Conservation (phyloP, 768 basidiomycete species). For the Fomitopsis pulvina region DNA sequence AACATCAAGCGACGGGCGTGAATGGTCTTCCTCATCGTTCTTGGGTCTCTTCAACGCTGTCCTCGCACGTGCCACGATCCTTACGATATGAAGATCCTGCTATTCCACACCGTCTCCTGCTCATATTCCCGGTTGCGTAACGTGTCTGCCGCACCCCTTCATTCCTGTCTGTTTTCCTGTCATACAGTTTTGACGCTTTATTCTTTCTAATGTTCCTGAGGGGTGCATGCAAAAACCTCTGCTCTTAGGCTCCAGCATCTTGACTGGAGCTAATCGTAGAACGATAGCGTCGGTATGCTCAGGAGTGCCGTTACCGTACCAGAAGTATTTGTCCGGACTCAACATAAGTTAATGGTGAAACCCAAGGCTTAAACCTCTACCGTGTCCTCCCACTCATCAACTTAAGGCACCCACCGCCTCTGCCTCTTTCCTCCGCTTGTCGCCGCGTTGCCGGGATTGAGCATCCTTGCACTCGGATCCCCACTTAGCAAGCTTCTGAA, state of each 20-base stretch:
- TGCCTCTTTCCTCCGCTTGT: constrained; percentile 70
- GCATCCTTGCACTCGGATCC: constrained; percentile 57
- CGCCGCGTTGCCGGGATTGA: constrained; percentile 55
- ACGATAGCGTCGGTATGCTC: constrained; percentile 8
- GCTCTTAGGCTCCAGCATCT: background rate
- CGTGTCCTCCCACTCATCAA: constrained; percentile 56
- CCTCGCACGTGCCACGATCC: constrained; percentile 48
- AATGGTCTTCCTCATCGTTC: constrained; percentile 38
- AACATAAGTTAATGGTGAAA: background rate
- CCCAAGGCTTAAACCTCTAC: background rate
- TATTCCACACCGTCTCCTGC: constrained; percentile 9
- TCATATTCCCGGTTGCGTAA: constrained; percentile 11
- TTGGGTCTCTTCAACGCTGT: constrained; percentile 32
- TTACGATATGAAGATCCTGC: constrained; percentile 27
- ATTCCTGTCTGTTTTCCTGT: constrained; percentile 13
- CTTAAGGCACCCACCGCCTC: constrained; percentile 70
- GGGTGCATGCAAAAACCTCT: constrained; percentile 16
- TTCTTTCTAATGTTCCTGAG: constrained; percentile 11
- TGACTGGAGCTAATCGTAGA: constrained; percentile 12
- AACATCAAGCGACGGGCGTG: constrained; percentile 85
- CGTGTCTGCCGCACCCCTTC: constrained; percentile 1
- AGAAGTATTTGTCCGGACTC: constrained; percentile 8
- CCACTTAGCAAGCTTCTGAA: constrained; percentile 73
- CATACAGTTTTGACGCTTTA: constrained; percentile 17
- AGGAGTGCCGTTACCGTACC: constrained; percentile 21